A percentile compares a stretch with the other conserved stretches of the same genome.
Evolutionary conservation across 2,329 filamentous ascomycete species (phyloP).

Genomic region (Phialophora expanda): DNA sequence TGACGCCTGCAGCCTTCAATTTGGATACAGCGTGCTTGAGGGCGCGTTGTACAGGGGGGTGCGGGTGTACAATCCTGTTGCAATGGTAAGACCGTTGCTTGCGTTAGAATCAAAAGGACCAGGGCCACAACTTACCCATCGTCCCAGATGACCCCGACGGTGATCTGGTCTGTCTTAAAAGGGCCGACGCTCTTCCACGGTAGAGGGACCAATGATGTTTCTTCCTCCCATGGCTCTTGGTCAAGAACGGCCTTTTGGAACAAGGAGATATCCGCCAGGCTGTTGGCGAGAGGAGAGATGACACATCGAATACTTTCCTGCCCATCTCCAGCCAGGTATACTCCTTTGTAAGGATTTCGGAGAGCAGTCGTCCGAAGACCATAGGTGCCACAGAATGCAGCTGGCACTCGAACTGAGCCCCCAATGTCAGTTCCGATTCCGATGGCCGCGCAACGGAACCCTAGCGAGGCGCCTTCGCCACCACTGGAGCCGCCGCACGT

Average conservation of each 20-base stretch:
- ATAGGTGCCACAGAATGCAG: constrained; percentile 44
- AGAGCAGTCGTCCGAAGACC: constrained; percentile 38
- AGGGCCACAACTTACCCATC: no score
- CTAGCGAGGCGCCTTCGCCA: constrained; percentile 62
- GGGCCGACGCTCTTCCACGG: no score
- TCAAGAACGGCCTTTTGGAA: no score
- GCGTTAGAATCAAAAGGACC: no score
- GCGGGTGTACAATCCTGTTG: constrained; percentile 57
- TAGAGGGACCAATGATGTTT: no score
- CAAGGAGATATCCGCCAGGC: constrained; percentile 49
- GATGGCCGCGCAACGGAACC: constrained; percentile 57
- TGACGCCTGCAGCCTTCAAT: constrained; percentile 51
- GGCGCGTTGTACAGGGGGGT: constrained; percentile 64
- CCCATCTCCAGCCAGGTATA: constrained; percentile 19
- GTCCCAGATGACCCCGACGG: no score
- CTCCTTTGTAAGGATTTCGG: constrained; percentile 46
- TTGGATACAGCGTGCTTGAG: constrained; percentile 53
- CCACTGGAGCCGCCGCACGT: constrained; percentile 61
- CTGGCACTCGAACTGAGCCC: constrained; percentile 46
- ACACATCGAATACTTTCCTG: constrained; percentile 51
- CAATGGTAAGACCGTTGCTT: no score
- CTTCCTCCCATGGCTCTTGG: no score
- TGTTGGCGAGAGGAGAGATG: constrained; percentile 61
- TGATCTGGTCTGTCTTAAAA: no score
- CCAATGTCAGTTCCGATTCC: constrained; percentile 56